Conservation (phyloP, 495 filamentous ascomycete genomes). For the Talaromyces thailandensis region DNA sequence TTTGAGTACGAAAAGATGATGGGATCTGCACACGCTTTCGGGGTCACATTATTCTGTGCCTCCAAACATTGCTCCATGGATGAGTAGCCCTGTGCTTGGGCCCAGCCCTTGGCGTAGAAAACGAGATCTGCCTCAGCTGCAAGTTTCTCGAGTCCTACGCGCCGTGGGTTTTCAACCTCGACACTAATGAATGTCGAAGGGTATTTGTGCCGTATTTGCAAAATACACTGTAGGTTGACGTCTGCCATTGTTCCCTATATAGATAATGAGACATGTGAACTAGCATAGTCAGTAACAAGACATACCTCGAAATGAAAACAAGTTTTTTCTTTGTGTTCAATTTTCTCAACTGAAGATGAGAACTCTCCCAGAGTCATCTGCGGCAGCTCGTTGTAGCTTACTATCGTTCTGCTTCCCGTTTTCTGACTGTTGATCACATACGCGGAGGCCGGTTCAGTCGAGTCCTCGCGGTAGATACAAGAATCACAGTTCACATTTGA, state of each 20-base stretch:
- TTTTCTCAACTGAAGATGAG: neutral
- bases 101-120: constrained; percentile 65
- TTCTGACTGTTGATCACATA: constrained; percentile 58
- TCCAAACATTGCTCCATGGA: constrained; percentile 41
- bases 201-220: constrained; percentile 39
- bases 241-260: constrained; percentile 56
- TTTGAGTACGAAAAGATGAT: neutral
- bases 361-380: constrained; percentile 59
- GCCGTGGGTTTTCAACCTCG: constrained; percentile 60
- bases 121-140: constrained; percentile 57
- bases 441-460: constrained; percentile 53
- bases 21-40: constrained; percentile 32
- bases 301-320: constrained; percentile 73
- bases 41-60: constrained; percentile 30
- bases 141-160: constrained; percentile 50
- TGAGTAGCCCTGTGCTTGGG: constrained; percentile 41
- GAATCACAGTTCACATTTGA: constrained; percentile 35
- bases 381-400: constrained; percentile 58
- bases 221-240: constrained; percentile 53
- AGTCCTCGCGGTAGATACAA: constrained; percentile 50
- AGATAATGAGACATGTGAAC: neutral
- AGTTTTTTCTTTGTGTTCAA: neutral
- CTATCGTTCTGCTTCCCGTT: constrained; percentile 55
- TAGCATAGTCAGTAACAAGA: neutral
- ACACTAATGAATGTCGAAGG: constrained; percentile 50